Base-by-base conservation (phyloP, 176 grass and related monocot genomes). In the Ananas comosus region DNA sequence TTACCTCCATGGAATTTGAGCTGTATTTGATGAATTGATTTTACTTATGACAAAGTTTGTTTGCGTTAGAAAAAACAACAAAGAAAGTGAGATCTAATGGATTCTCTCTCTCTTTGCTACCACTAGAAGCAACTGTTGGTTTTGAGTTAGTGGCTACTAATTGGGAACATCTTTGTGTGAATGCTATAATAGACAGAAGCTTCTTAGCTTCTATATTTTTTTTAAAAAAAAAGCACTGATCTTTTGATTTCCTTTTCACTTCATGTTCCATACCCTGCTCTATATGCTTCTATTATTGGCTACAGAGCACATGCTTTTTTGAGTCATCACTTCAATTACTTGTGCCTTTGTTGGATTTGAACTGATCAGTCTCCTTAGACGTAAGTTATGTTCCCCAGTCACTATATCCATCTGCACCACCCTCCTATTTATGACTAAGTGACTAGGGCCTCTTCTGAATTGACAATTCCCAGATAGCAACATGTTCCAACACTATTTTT, bases 231-330 rank as follows among this genome's bases (percentile, higher is more conserved):
- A 81, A 82, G 86, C 74, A 69, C 78, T 88, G 51, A 72, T 76
- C 70, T 72, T 48, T 81, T 47, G n/a, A 53, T 75, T 64, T 72
- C 67, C 11, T 70, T 61, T 5, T 61, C 16, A 61, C 21, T 22
- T 67, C 25, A 67, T 48, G 28, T 19, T 67, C 33, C 33, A 67
- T 67, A 67, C 16, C n/a, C 29, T 48, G 18, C 65, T 67, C 16
- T 67, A 6, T n/a, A 49, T 68, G 70, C 74, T 64, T 85, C 71
- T 76, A 88, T 88, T 79, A 82, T 85, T 85, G 82, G 67, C 52
- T 70, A 77, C 79, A 79, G 68, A 85, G 71, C 82, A 76, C 79
- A 79, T 85, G 79, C 75, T 88, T 88, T 81, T 68, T 72, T 50
- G 74, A 67, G 52, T n/a, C 78, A 57, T 75, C 86, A 68, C 66